Percentiles rank a stretch among this genome's conserved stretches.
Conservation (phyloP, 805 yeast genomes). For the Candida dendrica region DNA sequence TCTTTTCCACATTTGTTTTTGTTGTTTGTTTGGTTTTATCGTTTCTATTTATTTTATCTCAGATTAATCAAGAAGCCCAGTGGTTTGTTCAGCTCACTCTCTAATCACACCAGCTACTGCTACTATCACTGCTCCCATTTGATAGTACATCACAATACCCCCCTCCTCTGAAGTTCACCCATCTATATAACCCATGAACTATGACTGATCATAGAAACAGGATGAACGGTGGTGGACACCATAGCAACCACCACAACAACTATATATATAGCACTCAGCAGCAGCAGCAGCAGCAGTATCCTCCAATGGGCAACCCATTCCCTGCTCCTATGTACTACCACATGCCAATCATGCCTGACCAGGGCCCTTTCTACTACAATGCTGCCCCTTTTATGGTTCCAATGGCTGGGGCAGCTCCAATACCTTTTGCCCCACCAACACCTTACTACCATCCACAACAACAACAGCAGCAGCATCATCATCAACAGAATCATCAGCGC, state of each 20-base stretch:
- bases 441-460: constrained; percentile 1
- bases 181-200: no score
- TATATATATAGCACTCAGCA: neutral
- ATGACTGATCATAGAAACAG: neutral
- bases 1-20: no score
- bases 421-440: neutral
- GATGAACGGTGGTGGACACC: neutral
- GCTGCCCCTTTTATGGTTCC: neutral
- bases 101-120: no score
- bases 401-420: neutral
- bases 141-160: no score
- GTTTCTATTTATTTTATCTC: no score
- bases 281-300: constrained; percentile 3
- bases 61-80: no score
- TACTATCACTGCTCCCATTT: no score
- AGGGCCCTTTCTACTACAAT: no score
- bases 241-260: neutral
- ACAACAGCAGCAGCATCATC: constrained; percentile 3
- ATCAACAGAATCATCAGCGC: neutral
- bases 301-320: neutral
- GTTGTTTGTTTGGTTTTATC: no score
- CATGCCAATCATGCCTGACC: no score
- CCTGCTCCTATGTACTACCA: neutral
- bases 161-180: no score
- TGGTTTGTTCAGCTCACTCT: no score